Evolutionary conservation across 2,329 filamentous ascomycete genomes (phyloP).

Genomic region (Curvularia lunata): DNA sequence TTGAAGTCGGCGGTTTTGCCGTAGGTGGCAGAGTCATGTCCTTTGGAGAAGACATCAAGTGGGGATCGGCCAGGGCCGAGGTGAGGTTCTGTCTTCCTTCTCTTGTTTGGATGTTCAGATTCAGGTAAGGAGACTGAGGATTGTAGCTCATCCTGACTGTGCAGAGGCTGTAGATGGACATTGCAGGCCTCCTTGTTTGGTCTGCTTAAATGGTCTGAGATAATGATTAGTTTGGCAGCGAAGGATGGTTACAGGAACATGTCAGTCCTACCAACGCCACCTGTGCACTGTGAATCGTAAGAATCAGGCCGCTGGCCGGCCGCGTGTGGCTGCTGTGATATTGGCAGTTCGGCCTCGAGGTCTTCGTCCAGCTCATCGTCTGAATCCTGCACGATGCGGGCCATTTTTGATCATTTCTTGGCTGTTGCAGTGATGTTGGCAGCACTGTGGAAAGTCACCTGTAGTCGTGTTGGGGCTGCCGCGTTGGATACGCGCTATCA

Average conservation of each 20-base stretch:
- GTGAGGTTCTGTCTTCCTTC: conserved; percentile 28
- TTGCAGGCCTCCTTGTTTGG: conserved; percentile 36
- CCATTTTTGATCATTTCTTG: conserved; percentile 20
- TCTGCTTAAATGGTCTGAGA: conserved; percentile 32
- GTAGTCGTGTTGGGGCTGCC: conserved; percentile 14
- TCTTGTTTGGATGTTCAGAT: conserved; percentile 32
- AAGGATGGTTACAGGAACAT: background rate
- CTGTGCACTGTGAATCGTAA: conserved; percentile 26
- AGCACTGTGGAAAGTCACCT: background rate
- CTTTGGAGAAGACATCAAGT: conserved; percentile 2
- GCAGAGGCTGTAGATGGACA: conserved; percentile 31
- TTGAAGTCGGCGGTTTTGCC: conserved; percentile 17
- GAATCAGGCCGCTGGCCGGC: conserved; percentile 18
- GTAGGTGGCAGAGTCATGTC: conserved; percentile 16
- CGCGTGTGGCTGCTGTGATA: conserved; percentile 25
- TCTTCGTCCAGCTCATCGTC: conserved; percentile 48
- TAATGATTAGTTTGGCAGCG: background rate
- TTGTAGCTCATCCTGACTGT: conserved; percentile 19
- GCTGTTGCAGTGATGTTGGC: conserved; percentile 1
- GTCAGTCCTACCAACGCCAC: conserved; percentile 38
- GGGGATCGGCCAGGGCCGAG: conserved; percentile 7
- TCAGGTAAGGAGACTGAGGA: conserved; percentile 30
- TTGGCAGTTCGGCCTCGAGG: conserved; percentile 22
- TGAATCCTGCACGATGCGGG: conserved; percentile 47
- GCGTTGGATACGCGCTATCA: conserved; percentile 32